Evolutionary conservation across 225 moss, liverwort and hornwort species (phyloP), one percentile per base, ranked within the genome.

Genomic region (Bryum argenteum): DNA sequence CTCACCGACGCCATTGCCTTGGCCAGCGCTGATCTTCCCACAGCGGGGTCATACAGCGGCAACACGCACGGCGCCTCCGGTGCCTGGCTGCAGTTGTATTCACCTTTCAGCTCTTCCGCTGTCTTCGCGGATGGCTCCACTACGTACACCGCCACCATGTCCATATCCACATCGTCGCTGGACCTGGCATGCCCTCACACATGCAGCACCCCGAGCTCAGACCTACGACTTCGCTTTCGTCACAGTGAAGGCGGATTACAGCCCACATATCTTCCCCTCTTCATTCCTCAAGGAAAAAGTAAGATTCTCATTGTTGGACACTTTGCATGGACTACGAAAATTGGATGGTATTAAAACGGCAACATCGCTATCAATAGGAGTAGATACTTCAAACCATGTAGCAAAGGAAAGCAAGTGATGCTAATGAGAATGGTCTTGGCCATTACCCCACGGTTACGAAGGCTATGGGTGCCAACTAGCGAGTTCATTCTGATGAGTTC

Each of bases 91-190:
- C 95, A 95, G 73, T 91, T 88, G 58, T 89, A 92, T 15, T 21
- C 59, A 8, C 22, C 65, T 3, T 75, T 79, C 11, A 79, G 42
- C 6, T 71, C 75, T 61, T 15, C 24, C 4, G 60, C 67, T 28
- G 61, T 61, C 44, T 61, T 61, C 28, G 66, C 77, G 8, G 51
- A 73, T 38, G 66, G 47, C 24, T 79, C 56, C 72, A 89, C 83
- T 14, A 77, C 22, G 58, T 77, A 95, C 14, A 81, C 71, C 9
- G 89, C 83, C 23, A 75, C 86, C 44, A 93, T 86, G 56, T 96
- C 91, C 91, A 96, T 91, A 15, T 89, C 85, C 14, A 81, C 42
- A 57, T 96, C 96, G 57, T 91, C 88, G 23, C 61, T 62, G 54
- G 81, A 81, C 67, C 87, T 87, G 73, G 3, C 33, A 37, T 44